A percentile compares a stretch with the other conserved stretches of the same genome.
These are phyloP conservation scores for Pleurotus eryngii DNA, from an alignment of 768 basidiomycete species.

Conservation along the genomic window DNA sequence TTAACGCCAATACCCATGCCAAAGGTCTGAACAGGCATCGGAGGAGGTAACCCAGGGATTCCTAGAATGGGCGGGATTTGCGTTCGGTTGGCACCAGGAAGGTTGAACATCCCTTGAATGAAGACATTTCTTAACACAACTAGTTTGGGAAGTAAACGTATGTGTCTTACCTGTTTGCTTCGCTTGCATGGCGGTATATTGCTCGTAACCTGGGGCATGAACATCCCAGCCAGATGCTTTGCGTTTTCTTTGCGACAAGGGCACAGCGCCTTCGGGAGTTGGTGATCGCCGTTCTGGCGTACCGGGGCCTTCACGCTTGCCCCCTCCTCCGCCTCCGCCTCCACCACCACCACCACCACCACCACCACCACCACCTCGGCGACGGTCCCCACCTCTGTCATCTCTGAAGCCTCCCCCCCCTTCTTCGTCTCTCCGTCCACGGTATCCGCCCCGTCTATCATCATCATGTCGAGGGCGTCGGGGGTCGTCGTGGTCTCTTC, in stretches of 20 bases:
- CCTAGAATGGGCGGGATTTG: constrained; percentile 81
- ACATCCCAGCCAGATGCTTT: constrained; percentile 97
- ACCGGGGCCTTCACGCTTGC: constrained; percentile 54
- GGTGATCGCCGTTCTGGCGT: constrained; percentile 83
- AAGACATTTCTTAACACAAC: background rate
- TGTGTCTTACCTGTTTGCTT: constrained; percentile 83
- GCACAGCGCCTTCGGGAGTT: constrained; percentile 81
- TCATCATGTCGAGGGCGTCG: constrained; percentile 42
- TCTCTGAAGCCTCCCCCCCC: constrained; percentile 34
- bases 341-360: constrained; percentile 30
- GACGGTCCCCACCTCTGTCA: constrained; percentile 34
- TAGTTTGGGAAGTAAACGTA: constrained; percentile 9
- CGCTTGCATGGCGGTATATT: constrained; percentile 93
- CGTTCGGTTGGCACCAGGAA: constrained; percentile 91
- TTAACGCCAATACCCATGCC: constrained; percentile 85
- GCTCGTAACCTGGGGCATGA: constrained; percentile 92
- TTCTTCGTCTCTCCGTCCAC: constrained; percentile 34
- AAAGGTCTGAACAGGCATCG: constrained; percentile 80
- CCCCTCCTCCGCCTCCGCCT: constrained; percentile 44
- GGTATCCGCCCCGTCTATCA: constrained; percentile 45
- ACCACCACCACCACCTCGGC: constrained; percentile 30
- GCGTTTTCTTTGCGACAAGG: constrained; percentile 81
- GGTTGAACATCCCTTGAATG: constrained; percentile 82
- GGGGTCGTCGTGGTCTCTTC: constrained; percentile 44
- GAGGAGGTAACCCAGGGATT: constrained; percentile 78